Base-by-base conservation (phyloP, 345 rosid genomes). In the Acer saccharum region DNA sequence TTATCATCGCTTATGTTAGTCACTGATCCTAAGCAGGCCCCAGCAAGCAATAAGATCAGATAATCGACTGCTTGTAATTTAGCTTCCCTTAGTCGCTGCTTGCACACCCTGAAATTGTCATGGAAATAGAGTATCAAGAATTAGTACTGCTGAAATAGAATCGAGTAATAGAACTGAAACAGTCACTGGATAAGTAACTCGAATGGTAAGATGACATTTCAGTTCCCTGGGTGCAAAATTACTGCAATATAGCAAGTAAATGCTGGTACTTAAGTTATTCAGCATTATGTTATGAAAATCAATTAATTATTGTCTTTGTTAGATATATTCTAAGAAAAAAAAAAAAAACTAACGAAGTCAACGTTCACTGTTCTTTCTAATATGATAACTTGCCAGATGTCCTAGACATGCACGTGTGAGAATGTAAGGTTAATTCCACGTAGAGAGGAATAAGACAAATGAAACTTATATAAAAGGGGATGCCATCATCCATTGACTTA, bases 1-100 rank as follows among this genome's bases (percentile, higher is more conserved):
- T 81, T 87, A 81, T 88, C 83, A 73, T 96, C 98, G 43, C 88
- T 87, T 10, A 68, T 82, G 80, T 88, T 87, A 65, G 85, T 77
- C 54, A 96, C 78, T 41, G 93, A 79, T 80, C 99, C 99, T 84
- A 96, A 86, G 89, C 97, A 94, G 73, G 94, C 94, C 75, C 98
- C 99, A 60, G 98, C 99, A 65, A 96, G 97, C 77, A 96, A 83
- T 74, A 96, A 84, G 77, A 96, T 96, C 76, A 96, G 78, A 74
- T 84, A 96, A 85, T 94, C 99, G 2, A 88, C 85, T 27, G 98
- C 97, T 84, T 92, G 97, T 72, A 86, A 75, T 66, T 86, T 86
- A 66, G 98, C 89, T 78, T 94, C 98, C 85, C 95, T 86, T 72
- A 96, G 84, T 65, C 98, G 85, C 72, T 96, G 99, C 80, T 94